phyloP scores from a whole-genome alignment of 768 basidiomycete genomes.

The Pleurotus sapidus region DNA sequence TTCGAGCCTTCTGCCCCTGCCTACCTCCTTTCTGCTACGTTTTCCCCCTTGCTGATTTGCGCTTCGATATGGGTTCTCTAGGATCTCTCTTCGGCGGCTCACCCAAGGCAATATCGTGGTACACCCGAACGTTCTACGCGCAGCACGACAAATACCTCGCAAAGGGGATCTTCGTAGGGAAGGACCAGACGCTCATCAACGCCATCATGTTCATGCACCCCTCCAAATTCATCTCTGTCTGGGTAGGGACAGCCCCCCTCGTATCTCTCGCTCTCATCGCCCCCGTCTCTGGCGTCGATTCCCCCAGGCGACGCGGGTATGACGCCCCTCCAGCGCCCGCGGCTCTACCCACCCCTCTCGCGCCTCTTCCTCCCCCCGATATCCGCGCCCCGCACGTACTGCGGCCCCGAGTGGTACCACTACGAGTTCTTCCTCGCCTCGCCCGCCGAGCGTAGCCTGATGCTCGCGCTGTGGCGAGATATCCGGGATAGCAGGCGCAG shows the following conservation, averaged over 20 bases:
- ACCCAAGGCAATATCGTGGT: slow-evolving; percentile 43
- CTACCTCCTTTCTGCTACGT: too few relatives aligned
- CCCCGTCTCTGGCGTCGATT: too few relatives aligned
- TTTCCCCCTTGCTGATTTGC: too few relatives aligned
- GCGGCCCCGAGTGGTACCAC: slow-evolving; percentile 43
- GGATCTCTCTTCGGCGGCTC: slow-evolving; percentile 61
- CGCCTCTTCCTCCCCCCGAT: neutral
- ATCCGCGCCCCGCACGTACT: slow-evolving; percentile 14
- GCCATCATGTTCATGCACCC: slow-evolving; percentile 43
- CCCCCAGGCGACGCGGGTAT: neutral
- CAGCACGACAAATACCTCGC: slow-evolving; percentile 51
- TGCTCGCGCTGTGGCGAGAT: slow-evolving; percentile 9
- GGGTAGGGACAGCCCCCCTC: slow-evolving; percentile 18
- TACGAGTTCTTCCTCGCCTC: slow-evolving; percentile 45
- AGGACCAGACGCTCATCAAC: slow-evolving; percentile 56
- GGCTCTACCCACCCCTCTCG: slow-evolving; percentile 12
- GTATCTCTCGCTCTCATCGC: neutral
- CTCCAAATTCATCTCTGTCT: slow-evolving; percentile 41
- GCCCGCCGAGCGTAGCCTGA: slow-evolving; percentile 13
- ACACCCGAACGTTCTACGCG: slow-evolving; percentile 38
- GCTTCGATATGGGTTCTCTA: slow-evolving; percentile 12
- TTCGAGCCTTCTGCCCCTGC: too few relatives aligned
- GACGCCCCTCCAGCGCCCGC: slow-evolving; percentile 17
- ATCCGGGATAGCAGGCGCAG: too few relatives aligned
- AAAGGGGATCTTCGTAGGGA: slow-evolving; percentile 46